These are phyloP conservation scores for Zychaea mexicana DNA, from an alignment of 371 early-diverging fungal species.

Conservation along the genomic window DNA sequence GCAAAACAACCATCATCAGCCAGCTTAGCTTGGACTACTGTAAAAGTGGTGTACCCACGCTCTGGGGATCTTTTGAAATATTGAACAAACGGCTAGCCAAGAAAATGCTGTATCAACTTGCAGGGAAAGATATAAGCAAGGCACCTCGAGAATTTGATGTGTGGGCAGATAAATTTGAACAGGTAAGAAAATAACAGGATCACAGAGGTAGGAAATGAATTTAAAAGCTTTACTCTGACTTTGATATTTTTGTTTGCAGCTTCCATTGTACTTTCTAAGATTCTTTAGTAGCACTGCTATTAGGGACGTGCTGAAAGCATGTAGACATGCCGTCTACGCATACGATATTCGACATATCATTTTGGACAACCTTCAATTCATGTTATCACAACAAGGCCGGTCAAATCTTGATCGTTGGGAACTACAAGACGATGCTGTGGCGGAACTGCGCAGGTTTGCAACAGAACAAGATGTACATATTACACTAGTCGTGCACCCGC, in stretches of 20 bases:
- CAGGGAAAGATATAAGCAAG: conserved; percentile 55
- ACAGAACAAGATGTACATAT: conserved; percentile 77
- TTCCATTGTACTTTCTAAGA: conserved; percentile 78
- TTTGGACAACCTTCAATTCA: conserved; percentile 81
- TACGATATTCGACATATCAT: conserved; percentile 76
- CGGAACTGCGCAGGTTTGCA: conserved; percentile 69
- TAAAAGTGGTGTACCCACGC: conserved; percentile 70
- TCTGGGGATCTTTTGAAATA: conserved; percentile 87
- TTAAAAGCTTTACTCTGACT: neutral
- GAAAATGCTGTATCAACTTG: conserved; percentile 75
- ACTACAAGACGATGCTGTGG: conserved; percentile 71
- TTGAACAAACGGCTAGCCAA: conserved; percentile 70
- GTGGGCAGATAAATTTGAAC: conserved; percentile 66
- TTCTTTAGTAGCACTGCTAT: conserved; percentile 78
- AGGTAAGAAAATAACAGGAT: conserved; percentile 39
- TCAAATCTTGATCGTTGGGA: conserved; percentile 70
- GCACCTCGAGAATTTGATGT: conserved; percentile 52
- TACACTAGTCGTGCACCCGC: conserved; percentile 77
- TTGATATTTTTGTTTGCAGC: conserved; percentile 21
- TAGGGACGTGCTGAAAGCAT: conserved; percentile 66
- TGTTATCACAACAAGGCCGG: conserved; percentile 72
- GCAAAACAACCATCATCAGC: conserved; percentile 80
- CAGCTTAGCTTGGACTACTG: conserved; percentile 77
- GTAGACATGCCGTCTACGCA: conserved; percentile 72
- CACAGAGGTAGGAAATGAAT: neutral